Conservation (phyloP, 805 yeast species). For the Kluyveromyces aestuarii region DNA sequence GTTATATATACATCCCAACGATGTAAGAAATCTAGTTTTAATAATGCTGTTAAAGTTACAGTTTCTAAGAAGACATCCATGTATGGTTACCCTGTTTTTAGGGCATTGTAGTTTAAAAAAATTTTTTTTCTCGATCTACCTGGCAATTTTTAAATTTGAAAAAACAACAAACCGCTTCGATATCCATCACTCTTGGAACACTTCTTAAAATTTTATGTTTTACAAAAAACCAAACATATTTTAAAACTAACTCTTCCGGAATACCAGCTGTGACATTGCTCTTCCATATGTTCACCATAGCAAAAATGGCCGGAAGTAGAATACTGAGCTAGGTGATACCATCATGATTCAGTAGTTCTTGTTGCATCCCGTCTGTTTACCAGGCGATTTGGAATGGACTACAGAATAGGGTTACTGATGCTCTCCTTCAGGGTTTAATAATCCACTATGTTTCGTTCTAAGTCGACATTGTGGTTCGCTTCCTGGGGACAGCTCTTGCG, state of each 20-base stretch:
- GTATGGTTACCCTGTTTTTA: background rate
- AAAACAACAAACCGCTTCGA: background rate
- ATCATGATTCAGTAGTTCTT: background rate
- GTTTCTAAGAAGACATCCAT: background rate
- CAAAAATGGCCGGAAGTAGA: slow-evolving; percentile 32
- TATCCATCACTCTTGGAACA: background rate
- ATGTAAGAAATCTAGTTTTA: background rate
- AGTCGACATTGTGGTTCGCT: slow-evolving; percentile 4
- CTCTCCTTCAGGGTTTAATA: slow-evolving; percentile 10
- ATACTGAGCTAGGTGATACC: slow-evolving; percentile 1
- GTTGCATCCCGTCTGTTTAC: background rate
- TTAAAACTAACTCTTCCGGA: slow-evolving; percentile 8
- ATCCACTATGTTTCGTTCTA: slow-evolving; percentile 7
- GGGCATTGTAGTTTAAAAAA: background rate
- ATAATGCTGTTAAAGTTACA: background rate
- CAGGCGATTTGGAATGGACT: background rate
- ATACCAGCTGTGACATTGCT: slow-evolving; percentile 10
- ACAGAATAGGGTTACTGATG: background rate
- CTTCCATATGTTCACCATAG: slow-evolving; percentile 11
- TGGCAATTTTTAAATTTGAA: too few species aligned
- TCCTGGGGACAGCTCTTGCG: slow-evolving; percentile 1
- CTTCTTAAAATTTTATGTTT: background rate
- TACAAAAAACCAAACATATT: slow-evolving; percentile 7
- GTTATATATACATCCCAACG: too few species aligned
- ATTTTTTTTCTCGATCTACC: background rate